Evolutionary conservation across 2,329 filamentous ascomycete species (phyloP).

Genomic region (Polychaeton citri): DNA sequence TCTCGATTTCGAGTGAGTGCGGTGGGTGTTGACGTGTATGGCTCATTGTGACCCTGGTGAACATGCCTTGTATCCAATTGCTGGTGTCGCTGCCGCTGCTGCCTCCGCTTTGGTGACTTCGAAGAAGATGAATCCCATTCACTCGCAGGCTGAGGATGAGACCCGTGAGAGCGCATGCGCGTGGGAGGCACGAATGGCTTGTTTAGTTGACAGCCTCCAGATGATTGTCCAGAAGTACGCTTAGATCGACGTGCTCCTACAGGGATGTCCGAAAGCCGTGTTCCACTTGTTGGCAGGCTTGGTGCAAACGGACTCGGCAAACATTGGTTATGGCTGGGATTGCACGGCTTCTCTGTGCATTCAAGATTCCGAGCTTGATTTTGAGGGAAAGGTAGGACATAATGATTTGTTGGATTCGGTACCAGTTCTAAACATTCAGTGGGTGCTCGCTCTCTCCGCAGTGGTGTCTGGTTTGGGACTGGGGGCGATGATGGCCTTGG

Average conservation of each 20-base stretch:
- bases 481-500: slow-evolving; percentile 20
- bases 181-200: slow-evolving; percentile 19
- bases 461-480: slow-evolving; percentile 2
- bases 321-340: slow-evolving; percentile 6
- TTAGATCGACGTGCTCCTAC: slow-evolving; percentile 7
- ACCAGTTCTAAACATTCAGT: background rate
- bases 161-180: slow-evolving; percentile 6
- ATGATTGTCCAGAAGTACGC: slow-evolving; percentile 6
- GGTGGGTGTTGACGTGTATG: slow-evolving; percentile 8
- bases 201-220: slow-evolving; percentile 11
- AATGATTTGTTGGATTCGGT: background rate
- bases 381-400: background rate
- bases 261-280: slow-evolving; percentile 11
- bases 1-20: slow-evolving; percentile 16
- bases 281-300: slow-evolving; percentile 11
- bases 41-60: background rate
- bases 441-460: background rate
- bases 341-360: background rate
- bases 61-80: no score
- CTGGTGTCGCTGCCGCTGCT: background rate
- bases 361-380: background rate
- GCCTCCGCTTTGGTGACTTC: background rate
- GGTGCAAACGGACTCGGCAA: slow-evolving; percentile 4
- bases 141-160: slow-evolving; percentile 19
- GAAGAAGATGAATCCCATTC: slow-evolving; percentile 7